Base-by-base conservation (phyloP, 352 stramenopile species). In the Blastocystis sp. region DNA sequence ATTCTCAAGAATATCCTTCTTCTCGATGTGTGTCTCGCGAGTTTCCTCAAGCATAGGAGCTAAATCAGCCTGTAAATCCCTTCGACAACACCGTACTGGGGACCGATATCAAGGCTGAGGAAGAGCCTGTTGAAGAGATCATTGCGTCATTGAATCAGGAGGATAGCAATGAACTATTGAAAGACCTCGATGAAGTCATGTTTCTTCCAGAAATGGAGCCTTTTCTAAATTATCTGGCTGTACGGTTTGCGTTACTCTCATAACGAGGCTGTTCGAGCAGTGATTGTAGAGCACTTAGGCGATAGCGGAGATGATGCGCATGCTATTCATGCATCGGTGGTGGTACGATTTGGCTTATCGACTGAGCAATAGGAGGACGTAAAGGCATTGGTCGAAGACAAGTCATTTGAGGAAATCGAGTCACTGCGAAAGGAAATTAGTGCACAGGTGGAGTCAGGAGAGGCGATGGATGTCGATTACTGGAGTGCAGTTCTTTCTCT, bases 1-100 rank as follows among this genome's bases (percentile, higher is more conserved):
- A 89, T 98, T 39, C 95, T 96, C 15, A 98, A 98, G 93, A 99
- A 99, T 91, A 91, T 98, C 61, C 92, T 99, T 26, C 91, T 99
- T 0, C 95, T 98, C 29, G 43, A 76, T 26, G 77, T 88, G 20
- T 11, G 39, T 13, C 39, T 45, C 54, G 9, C 8, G 15, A 7
- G 4, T 26, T 7, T 23, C 15, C 39, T 82, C 4, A 29, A 9
- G 23, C 39, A 0, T 88, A 88, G 77, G 77, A 79, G 37, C 73
- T 88, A 43, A 88, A 88, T 54, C 75, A 59, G 34, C 77, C 77
- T 6, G 41, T 88, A 1, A 88, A 54, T 23, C 37, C 62, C 0
- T 88, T 88, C 55, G 77, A 88, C 55, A 88, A 79, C n/a, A 77
- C 62, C 0, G 77, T 88, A 26, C 34, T 88, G 45, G 59, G 62